Evolutionary conservation across 257 asterid genomes (phyloP).

Genomic region (Eustoma russellianum): DNA sequence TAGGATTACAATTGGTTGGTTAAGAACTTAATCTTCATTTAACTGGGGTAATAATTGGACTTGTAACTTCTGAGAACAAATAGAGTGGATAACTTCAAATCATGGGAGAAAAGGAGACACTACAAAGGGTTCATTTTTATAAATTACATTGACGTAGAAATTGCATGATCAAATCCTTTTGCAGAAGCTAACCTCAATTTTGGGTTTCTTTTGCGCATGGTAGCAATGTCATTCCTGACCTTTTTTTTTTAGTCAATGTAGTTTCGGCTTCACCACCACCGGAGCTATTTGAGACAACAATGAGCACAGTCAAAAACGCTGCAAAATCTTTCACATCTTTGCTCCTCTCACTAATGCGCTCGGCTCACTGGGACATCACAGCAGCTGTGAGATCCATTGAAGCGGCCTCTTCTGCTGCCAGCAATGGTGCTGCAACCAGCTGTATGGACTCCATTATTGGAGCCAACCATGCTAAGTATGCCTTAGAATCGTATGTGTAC

Average conservation of each 20-base stretch:
- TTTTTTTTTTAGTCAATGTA: conserved; percentile 11
- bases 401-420: conserved; percentile 52
- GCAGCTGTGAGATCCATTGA: conserved; percentile 95
- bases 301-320: conserved; percentile 59
- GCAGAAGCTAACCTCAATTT: too few relatives aligned
- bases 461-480: conserved; percentile 74
- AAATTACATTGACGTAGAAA: too few relatives aligned
- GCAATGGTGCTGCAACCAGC: conserved; percentile 17
- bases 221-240: too few relatives aligned
- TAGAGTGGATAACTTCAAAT: too few relatives aligned
- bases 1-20: too few relatives aligned
- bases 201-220: too few relatives aligned
- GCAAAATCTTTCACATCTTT: conserved; percentile 69
- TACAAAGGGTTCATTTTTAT: too few relatives aligned
- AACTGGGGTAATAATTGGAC: too few relatives aligned
- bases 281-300: conserved; percentile 62
- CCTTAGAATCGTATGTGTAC: conserved; percentile 71
- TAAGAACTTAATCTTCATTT: too few relatives aligned
- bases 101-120: too few relatives aligned
- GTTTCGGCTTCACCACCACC: conserved; percentile 60
- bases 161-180: too few relatives aligned
- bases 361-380: conserved; percentile 85
- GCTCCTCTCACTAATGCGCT: conserved; percentile 88
- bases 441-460: conserved; percentile 54
- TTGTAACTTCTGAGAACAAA: too few relatives aligned